A percentile compares a stretch with the other conserved stretches of the same genome.
Evolutionary conservation across 148 eudicot genomes (phyloP).

Genomic region (Camellia sinensis): DNA sequence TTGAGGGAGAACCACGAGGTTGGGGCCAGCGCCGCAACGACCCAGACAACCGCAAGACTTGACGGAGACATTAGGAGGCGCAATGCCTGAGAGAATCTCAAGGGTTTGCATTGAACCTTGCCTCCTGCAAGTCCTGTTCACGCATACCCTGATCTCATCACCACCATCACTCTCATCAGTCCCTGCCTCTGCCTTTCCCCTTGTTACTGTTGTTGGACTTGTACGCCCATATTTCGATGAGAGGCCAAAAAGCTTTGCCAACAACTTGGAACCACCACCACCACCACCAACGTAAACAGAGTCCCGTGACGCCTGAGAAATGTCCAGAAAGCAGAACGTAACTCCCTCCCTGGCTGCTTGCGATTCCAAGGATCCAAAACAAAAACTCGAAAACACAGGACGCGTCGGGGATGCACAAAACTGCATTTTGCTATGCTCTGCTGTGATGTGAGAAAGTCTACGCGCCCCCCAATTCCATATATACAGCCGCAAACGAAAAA

Average conservation of each 20-base stretch:
- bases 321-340: neutral
- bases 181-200: neutral
- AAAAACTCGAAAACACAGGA: no score
- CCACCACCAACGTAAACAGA: neutral
- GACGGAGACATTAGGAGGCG: slow-evolving; percentile 58
- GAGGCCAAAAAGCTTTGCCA: neutral
- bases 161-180: neutral
- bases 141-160: slow-evolving; percentile 65
- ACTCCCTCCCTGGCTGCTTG: slow-evolving; percentile 9
- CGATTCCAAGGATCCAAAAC: no score
- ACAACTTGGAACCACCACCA: neutral
- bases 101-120: slow-evolving; percentile 60
- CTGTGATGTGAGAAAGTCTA: no score
- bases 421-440: no score
- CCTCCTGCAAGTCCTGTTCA: slow-evolving; percentile 51
- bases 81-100: slow-evolving; percentile 53
- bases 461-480: no score
- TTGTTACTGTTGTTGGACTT: neutral
- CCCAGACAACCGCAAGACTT: slow-evolving; percentile 70
- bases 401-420: no score
- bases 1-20: slow-evolving; percentile 59
- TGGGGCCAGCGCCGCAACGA: slow-evolving; percentile 80
- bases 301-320: neutral
- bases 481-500: no score
- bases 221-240: neutral